Evolutionary conservation across 2,329 filamentous ascomycete species (phyloP).

Genomic region (Mycosphaerella sp.): DNA sequence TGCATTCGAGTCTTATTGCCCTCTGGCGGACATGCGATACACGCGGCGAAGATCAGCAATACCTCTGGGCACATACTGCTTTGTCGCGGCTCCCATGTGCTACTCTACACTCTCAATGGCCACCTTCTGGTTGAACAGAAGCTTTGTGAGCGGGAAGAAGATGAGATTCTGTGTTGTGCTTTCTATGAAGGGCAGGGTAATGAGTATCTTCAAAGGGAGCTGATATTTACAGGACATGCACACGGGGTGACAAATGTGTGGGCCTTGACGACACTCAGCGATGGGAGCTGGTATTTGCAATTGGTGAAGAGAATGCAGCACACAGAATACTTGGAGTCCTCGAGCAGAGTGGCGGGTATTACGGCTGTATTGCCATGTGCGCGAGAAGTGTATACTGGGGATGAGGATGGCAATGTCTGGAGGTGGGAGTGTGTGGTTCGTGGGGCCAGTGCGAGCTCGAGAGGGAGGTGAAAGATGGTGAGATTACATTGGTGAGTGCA

Average conservation of each 20-base stretch:
- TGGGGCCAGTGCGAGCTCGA: conserved; percentile 14
- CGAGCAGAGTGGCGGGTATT: conserved; percentile 53
- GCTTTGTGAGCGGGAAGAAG: conserved; percentile 59
- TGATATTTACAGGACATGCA: conserved; percentile 84
- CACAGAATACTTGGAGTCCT: conserved; percentile 54
- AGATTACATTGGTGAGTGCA: background rate
- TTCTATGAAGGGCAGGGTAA: conserved; percentile 89
- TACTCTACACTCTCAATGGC: conserved; percentile 84
- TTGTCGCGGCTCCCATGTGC: conserved; percentile 66
- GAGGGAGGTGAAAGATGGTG: conserved; percentile 14
- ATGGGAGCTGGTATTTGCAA: conserved; percentile 67
- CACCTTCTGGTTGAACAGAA: conserved; percentile 74
- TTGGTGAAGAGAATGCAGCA: conserved; percentile 69
- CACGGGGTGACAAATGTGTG: conserved; percentile 75
- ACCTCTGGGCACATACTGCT: conserved; percentile 84
- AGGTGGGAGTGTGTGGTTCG: conserved; percentile 34
- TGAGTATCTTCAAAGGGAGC: conserved; percentile 81
- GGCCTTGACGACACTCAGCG: conserved; percentile 48
- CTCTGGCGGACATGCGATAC: conserved; percentile 48
- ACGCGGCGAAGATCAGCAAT: conserved; percentile 83
- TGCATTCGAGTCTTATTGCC: conserved; percentile 53
- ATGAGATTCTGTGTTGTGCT: conserved; percentile 72
- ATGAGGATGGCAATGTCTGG: conserved; percentile 78
- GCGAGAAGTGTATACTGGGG: conserved; percentile 81
- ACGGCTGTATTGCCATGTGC: conserved; percentile 81